Evolutionary conservation across 768 basidiomycete species (phyloP).

Genomic region (Naganishia vaughanmartiniae): DNA sequence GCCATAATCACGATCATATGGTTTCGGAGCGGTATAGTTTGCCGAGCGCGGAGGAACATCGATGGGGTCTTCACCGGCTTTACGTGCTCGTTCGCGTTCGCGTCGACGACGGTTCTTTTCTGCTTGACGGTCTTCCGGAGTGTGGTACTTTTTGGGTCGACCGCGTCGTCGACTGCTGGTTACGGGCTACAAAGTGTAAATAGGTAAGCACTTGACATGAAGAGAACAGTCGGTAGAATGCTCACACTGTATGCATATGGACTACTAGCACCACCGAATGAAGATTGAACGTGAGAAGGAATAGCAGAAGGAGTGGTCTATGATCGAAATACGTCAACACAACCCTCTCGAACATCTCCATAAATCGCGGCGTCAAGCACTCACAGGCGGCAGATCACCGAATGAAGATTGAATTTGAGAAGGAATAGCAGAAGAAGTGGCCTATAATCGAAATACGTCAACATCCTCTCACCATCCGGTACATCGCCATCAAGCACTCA

Average conservation of each 20-base stretch:
- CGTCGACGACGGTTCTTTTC: constrained; percentile 2
- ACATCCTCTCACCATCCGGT: background rate
- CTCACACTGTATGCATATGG: constrained; percentile 10
- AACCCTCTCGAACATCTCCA: too few relatives aligned
- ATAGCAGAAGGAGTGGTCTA: too few relatives aligned
- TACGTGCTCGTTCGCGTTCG: constrained; percentile 10
- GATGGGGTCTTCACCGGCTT: background rate
- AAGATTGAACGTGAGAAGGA: background rate
- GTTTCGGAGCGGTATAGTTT: background rate
- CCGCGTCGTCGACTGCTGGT: constrained; percentile 4
- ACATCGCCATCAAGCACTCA: background rate
- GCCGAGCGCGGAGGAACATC: background rate
- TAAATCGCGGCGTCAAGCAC: too few relatives aligned
- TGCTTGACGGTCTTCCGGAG: background rate
- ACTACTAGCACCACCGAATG: background rate
- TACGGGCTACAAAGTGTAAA: background rate
- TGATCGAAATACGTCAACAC: background rate
- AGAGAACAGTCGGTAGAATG: background rate
- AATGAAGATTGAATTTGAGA: background rate
- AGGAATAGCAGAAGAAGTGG: background rate
- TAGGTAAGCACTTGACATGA: background rate
- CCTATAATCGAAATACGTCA: background rate
- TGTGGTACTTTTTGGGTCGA: constrained; percentile 8
- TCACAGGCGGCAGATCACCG: too few relatives aligned
- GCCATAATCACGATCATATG: constrained; percentile 15